Evolutionary conservation across 2,329 filamentous ascomycete genomes (phyloP), one percentile per base, ranked within the genome.

Genomic region (Tympanopsis confertula): DNA sequence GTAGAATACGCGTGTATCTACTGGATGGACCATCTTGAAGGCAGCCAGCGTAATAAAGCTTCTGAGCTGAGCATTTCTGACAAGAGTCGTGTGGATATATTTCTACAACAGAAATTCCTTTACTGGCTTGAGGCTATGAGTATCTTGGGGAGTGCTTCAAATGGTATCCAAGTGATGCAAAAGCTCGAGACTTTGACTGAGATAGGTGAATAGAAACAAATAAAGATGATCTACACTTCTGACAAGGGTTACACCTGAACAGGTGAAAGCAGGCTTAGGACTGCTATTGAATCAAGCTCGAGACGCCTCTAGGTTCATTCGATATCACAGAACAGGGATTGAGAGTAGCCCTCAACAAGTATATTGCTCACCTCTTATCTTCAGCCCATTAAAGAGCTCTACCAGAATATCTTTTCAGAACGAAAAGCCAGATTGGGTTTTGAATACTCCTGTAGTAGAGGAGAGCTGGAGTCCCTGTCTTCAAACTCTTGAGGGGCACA

Each of bases 71-170:
- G 36, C 41, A 47, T 51, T 39, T 41, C 44, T 38, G 50, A 56
- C 35, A 39, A 41, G 32, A 49, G 47, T 17, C n/a, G n/a, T 14
- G 42, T 54, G 3, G 37, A 53, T 38, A 13, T 18, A 2, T 66
- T 66, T 41, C 39, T 65, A 5, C 36, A 48, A 40, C 38, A 47
- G 13, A 52, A 59, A n/a, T 52, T 54, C 36, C 51, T 68, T 1
- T 52, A 65, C 38, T 68, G 60, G 62, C 46, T 69, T 3, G 62
- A 68, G 39, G 55, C 58, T 22, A 50, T 66, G 2, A 58, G 58
- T 35, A 50, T 63, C 3, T 41, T 60, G 13, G 35, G 38, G 10
- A 42, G 45, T 28, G 42, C 53, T 4, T 42, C 44, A 5, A 35
- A 46, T 39, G 56, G 46, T 2, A 35, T 55, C 3, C 17, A 42